Evolutionary conservation across 257 asterid species (phyloP).

Genomic region (Plectranthus barbatus): DNA sequence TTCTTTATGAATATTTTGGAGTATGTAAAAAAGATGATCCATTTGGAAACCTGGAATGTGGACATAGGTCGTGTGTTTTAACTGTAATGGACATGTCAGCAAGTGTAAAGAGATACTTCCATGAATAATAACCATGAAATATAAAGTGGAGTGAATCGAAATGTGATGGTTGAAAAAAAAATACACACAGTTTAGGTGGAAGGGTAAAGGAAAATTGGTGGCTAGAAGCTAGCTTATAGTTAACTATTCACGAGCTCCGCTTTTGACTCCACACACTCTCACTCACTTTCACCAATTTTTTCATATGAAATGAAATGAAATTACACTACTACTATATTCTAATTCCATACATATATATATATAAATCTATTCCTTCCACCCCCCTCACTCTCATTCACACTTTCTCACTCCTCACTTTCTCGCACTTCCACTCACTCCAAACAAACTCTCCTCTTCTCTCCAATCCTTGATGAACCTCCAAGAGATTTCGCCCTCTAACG

Average conservation of each 20-base stretch:
- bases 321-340: too few species aligned
- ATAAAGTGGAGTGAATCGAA: too few species aligned
- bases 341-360: background rate
- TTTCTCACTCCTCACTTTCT: conserved; percentile 32
- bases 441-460: background rate
- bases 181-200: conserved; percentile 2
- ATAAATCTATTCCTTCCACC: background rate
- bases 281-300: conserved; percentile 2
- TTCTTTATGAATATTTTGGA: too few species aligned
- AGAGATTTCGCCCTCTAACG: conserved; percentile 32
- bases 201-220: conserved; percentile 19
- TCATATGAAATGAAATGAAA: too few species aligned
- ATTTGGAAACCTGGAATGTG: too few species aligned
- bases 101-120: too few species aligned
- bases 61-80: too few species aligned
- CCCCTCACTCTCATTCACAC: conserved; percentile 27
- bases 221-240: conserved; percentile 7
- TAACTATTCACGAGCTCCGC: conserved; percentile 20
- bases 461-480: conserved; percentile 1
- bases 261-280: conserved; percentile 24
- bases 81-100: too few species aligned
- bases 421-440: conserved; percentile 23
- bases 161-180: background rate
- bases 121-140: too few species aligned
- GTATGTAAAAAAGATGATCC: too few species aligned